phyloP scores from a whole-genome alignment of 805 yeast genomes.

The Ogataea thermomethanolica region DNA sequence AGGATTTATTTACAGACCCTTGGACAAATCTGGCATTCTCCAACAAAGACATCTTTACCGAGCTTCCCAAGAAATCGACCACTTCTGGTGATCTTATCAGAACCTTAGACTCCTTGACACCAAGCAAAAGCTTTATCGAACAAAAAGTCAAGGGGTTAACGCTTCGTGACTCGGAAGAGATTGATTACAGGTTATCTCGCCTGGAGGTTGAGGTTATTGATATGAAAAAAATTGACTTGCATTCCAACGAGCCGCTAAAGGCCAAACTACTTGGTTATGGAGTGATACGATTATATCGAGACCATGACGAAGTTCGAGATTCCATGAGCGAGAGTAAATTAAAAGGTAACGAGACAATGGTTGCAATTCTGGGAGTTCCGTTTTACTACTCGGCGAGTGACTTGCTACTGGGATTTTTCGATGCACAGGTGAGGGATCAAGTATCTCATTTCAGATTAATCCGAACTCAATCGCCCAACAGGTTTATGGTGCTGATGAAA shows the following conservation, averaged over 20 bases:
- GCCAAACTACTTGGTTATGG: constrained; percentile 74
- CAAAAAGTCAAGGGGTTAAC: constrained; percentile 10
- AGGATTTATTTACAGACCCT: constrained; percentile 22
- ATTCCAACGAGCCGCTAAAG: constrained; percentile 41
- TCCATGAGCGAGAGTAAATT: constrained; percentile 14
- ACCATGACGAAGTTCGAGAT: constrained; percentile 36
- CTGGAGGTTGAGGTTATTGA: constrained; percentile 33
- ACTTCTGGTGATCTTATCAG: constrained; percentile 10
- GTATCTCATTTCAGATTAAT: constrained; percentile 73
- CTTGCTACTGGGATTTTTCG: constrained; percentile 68
- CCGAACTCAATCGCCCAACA: constrained; percentile 57
- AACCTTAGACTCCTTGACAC: constrained; percentile 2
- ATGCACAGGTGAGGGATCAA: constrained; percentile 49
- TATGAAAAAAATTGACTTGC: constrained; percentile 18
- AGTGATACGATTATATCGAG: constrained; percentile 62
- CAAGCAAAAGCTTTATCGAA: constrained; percentile 9
- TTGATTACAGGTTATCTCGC: constrained; percentile 36
- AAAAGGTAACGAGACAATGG: constrained; percentile 59
- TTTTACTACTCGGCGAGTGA: constrained; percentile 85
- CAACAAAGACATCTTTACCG: constrained; percentile 20
- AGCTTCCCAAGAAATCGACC: constrained; percentile 5
- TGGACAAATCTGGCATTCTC: constrained; percentile 24
- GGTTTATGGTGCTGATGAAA: constrained; percentile 77
- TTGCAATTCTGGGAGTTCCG: constrained; percentile 82
- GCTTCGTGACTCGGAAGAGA: constrained; percentile 3